Evolutionary conservation across 257 asterid species (phyloP), one percentile per base, ranked within the genome.

Genomic region (Orobanche coerulescens): DNA sequence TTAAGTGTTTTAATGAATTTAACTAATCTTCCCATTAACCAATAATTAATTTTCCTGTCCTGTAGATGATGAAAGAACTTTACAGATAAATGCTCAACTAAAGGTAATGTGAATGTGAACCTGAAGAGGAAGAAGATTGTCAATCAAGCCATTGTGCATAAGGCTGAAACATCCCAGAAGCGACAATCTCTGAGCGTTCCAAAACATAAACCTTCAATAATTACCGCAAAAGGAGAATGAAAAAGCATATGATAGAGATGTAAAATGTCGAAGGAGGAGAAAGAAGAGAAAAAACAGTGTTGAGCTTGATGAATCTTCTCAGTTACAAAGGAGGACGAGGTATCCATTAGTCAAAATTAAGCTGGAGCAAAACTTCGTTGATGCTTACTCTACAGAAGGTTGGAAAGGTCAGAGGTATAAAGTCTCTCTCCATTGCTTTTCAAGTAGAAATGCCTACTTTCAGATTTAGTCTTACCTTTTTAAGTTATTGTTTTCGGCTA

Each of bases 351-450:
- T 92, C 47, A 92, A 88, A 79, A 76, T 88, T 77, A 92, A 88
- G 81, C 75, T 75, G 79, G 98, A 92, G 81, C 98, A 92, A 88
- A 88, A 92, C 72, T 88, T 92, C 36, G 78, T 92, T 68, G 98
- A 92, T 77, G 98, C 98, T 66, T 92, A 92, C 75, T 86, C 95
- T 64, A 65, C 88, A 25, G 96, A 92, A 76, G 98, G 98, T 59
- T 92, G 98, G 98, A 86, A 88, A 75, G 98, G 98, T 64, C 96
- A 92, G 78, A 92, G 98, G 98, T 92, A 82, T 73, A 68, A 51
- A 59, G 20, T 73, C 64, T 61, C 37, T 47, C 18, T 57, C 78
- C 31, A 1, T 55, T 56, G 57, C 58, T 53, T 53, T 60, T n/a
- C 39, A 19, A 19, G 42, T 30, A n/a, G 23, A 58, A 58, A 19